Conservation (phyloP, 2,329 filamentous ascomycete genomes). For the Aspergillus versicolor region DNA sequence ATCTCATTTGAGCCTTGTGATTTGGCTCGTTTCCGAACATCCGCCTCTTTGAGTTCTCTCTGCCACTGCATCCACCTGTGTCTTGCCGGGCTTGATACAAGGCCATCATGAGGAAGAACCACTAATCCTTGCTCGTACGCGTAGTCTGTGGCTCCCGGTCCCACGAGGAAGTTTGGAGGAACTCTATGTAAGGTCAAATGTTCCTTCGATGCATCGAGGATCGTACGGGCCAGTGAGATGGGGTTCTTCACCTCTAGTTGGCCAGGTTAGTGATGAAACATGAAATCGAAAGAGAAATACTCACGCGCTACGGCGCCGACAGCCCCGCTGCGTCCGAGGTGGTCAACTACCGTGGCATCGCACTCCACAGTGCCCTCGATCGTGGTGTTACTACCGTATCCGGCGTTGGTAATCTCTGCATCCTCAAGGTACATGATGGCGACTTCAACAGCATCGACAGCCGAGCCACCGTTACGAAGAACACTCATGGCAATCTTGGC, state of each 20-base stretch:
- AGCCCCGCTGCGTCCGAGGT: constrained; percentile 85
- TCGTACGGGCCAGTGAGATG: constrained; percentile 77
- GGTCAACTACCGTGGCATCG: constrained; percentile 90
- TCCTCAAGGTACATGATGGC: constrained; percentile 88
- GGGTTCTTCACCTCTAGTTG: constrained; percentile 72
- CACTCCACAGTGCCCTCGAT: constrained; percentile 91
- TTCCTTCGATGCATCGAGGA: constrained; percentile 74
- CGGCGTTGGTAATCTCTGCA: constrained; percentile 92
- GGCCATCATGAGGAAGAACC: constrained; percentile 68
- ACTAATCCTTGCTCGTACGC: constrained; percentile 75
- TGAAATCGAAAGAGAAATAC: constrained; percentile 32
- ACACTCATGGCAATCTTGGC: constrained; percentile 80
- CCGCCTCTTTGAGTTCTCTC: constrained; percentile 65
- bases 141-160: constrained; percentile 82
- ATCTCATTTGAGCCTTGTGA: constrained; percentile 24
- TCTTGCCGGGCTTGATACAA: constrained; percentile 76
- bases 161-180: constrained; percentile 87
- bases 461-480: constrained; percentile 73
- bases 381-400: constrained; percentile 90
- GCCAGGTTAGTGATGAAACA: background rate
- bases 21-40: constrained; percentile 44
- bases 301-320: constrained; percentile 86
- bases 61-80: constrained; percentile 80
- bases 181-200: constrained; percentile 83
- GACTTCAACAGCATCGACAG: constrained; percentile 85